These are phyloP conservation scores for Erysimum pusillum DNA, from an alignment of 441 rosid species.

Conservation along the genomic window DNA sequence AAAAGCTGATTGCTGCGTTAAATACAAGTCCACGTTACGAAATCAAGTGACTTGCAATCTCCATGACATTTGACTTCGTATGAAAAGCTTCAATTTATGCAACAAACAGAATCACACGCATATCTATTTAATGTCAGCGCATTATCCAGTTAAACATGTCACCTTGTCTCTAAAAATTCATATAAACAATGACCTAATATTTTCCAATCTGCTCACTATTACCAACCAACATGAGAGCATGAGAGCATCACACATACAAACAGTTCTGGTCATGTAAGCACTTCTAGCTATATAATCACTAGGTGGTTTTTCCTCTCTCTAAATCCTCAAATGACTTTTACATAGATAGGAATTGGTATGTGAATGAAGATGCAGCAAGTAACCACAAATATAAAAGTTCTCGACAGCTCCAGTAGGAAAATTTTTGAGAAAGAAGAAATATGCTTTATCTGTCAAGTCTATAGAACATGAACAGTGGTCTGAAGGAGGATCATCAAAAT, in stretches of 20 bases:
- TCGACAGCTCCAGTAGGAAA: conserved; percentile 16
- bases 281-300: conserved; percentile 23
- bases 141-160: not conserved
- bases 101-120: conserved; percentile 19
- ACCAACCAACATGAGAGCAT: conserved; percentile 29
- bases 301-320: conserved; percentile 24
- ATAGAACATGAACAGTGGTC: conserved; percentile 6
- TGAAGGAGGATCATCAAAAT: conserved; percentile 18
- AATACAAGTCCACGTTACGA: conserved; percentile 7
- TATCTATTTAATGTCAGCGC: not conserved
- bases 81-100: conserved; percentile 28
- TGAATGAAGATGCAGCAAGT: conserved; percentile 24
- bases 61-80: conserved; percentile 24
- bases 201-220: conserved; percentile 17
- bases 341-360: conserved; percentile 24
- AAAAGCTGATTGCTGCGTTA: too few species aligned
- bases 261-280: conserved; percentile 35
- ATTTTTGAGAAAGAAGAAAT: conserved; percentile 27
- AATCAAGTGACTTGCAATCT: conserved; percentile 31
- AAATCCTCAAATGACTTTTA: not conserved
- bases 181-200: conserved; percentile 1
- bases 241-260: conserved; percentile 14
- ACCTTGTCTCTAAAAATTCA: not conserved
- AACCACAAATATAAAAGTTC: too few species aligned
- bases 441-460: not conserved